Percentiles rank a stretch among this genome's conserved stretches.
phyloP scores from a whole-genome alignment of 192 early-diverging fungal genomes.

The Geranomyces michiganensis region DNA sequence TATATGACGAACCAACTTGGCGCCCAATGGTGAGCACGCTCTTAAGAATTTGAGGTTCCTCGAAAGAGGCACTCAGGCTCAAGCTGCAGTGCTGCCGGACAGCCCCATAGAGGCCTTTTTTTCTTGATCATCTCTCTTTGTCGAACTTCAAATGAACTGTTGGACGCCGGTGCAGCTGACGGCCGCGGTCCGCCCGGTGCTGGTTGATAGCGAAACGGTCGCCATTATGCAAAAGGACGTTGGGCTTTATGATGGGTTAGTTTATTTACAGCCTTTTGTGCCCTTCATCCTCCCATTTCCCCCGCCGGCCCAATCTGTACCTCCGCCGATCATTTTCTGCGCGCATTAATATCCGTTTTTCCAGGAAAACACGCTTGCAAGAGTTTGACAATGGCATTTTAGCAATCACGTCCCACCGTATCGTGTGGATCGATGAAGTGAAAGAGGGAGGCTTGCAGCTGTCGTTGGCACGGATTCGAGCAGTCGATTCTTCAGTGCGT shows the following conservation, averaged over 20 bases:
- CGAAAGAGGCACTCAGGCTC: no score
- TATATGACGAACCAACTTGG: no score
- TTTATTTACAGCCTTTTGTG: no score
- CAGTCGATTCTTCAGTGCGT: constrained; percentile 23
- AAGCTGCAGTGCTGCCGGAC: no score
- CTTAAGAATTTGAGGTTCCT: no score
- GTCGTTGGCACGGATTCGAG: constrained; percentile 13
- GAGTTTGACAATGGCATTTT: constrained; percentile 74
- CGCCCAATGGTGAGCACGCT: no score
- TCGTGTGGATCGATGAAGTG: constrained; percentile 78
- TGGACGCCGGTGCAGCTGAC: constrained; percentile 17
- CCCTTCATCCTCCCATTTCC: background rate
- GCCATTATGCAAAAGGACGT: constrained; percentile 63
- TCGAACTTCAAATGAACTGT: background rate
- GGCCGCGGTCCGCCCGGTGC: constrained; percentile 49
- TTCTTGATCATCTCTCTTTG: no score
- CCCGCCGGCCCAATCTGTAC: no score
- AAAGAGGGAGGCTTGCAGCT: constrained; percentile 19
- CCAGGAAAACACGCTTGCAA: constrained; percentile 60
- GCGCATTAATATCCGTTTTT: background rate
- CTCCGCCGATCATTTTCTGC: no score
- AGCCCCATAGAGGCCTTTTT: no score
- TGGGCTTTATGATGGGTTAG: constrained; percentile 73
- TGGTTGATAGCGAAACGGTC: constrained; percentile 56
- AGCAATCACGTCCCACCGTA: constrained; percentile 73